Base-by-base conservation (phyloP, 2,329 filamentous ascomycete species). In the Mycosphaerella sp. region DNA sequence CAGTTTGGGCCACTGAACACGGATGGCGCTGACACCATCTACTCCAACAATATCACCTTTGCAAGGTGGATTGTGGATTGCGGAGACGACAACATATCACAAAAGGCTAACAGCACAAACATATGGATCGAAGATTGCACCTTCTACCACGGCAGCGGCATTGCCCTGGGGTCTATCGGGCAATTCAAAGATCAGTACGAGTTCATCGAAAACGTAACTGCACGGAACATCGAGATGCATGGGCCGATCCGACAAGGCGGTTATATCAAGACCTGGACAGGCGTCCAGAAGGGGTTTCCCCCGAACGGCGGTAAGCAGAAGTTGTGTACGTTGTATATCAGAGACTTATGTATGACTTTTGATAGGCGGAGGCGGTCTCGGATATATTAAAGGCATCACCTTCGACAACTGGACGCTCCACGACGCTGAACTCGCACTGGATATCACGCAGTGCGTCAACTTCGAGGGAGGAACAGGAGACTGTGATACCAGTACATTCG, bases 81-180 rank as follows among this genome's bases (percentile, higher is more conserved):
- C 52, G 78, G 77, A 17, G 78, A 81, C 63, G 78, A 80, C 60
- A 73, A 72, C 56, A 78, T 83, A 48, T 74, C 76, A 0, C 62
- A 76, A 43, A 83, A 83, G 64, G 75, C 72, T 31, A 83, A 83
- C 62, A 77, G 73, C 42, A 80, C 75, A 14, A 78, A 82, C 58
- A 78, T 83, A 45, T 63, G 66, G 32, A 70, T 82, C 52, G 70
- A 73, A 23, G 72, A 82, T 63, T 73, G 68, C 46, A 70, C 68
- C 3, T 80, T 81, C 63, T 72, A 74, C 54, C 71, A 72, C 31
- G 78, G 79, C 1, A 70, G 75, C 3, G 78, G 79, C 2, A 68
- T 82, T n/a, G 78, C 80, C 1, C 72, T 84, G 12, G 80, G 80
- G 2, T 85, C 75, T 29, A 78, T 83, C 41, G 80, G 78, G 0